Conservation (phyloP, 2,329 filamentous ascomycete species). For the Claviceps pazoutovae region DNA sequence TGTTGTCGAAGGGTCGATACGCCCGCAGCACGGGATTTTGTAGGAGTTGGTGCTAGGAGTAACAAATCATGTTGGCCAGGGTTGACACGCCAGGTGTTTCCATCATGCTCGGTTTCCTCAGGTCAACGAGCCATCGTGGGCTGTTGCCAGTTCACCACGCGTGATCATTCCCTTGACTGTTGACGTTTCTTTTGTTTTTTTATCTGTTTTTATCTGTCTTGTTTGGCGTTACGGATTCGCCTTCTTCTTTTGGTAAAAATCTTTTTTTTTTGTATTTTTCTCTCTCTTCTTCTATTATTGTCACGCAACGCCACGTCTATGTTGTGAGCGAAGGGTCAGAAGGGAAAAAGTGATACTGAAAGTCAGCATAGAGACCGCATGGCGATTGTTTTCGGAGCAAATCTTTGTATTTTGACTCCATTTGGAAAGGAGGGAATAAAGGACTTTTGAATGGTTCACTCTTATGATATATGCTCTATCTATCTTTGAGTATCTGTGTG, state of each 20-base stretch:
- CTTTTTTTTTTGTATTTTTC: neutral
- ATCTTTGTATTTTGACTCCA: neutral
- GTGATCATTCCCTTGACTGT: neutral
- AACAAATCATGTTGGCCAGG: no score
- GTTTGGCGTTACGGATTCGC: conserved; percentile 1
- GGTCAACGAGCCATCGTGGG: neutral
- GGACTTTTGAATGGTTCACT: neutral
- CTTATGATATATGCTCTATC: neutral
- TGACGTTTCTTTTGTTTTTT: neutral
- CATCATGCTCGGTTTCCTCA: neutral
- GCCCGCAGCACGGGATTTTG: no score
- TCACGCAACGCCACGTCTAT: no score
- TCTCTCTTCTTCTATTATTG: no score
- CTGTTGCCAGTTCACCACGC: neutral
- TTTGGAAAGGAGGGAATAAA: neutral
- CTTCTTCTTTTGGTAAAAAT: no score
- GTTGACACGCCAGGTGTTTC: neutral
- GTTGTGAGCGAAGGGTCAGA: neutral
- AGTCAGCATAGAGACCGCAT: conserved; percentile 4
- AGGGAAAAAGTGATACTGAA: neutral
- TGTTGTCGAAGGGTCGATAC: no score
- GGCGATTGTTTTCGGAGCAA: neutral
- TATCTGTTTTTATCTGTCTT: neutral
- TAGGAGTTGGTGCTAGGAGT: no score
- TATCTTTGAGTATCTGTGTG: no score